Evolutionary conservation across 176 grass and related monocot genomes (phyloP).

Genomic region (Oryza glumipatula): DNA sequence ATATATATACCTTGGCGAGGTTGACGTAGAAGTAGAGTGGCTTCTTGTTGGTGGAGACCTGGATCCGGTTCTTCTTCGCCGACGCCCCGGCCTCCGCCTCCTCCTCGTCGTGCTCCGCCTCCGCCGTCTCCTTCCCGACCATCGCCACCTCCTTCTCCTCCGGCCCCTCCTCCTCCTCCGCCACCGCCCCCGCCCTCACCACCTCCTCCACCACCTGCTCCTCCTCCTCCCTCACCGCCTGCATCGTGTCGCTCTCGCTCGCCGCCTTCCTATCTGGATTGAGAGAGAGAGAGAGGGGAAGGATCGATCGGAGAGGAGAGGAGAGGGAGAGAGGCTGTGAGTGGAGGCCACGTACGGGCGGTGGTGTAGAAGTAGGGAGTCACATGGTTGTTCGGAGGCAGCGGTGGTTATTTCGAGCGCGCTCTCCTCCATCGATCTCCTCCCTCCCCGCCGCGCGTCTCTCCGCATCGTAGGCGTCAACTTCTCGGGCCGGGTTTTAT

Average conservation of each 20-base stretch:
- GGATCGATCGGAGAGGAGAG: too few relatives aligned
- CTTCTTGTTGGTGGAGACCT: conserved; percentile 98
- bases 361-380: conserved; percentile 44
- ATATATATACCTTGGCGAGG: conserved; percentile 68
- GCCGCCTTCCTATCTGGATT: too few relatives aligned
- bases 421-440: background rate
- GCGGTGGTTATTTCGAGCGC: conserved; percentile 50
- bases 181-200: background rate
- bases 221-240: conserved; percentile 40
- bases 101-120: background rate
- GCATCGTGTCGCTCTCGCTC: conserved; percentile 25
- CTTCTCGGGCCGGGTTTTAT: too few relatives aligned
- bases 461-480: too few relatives aligned
- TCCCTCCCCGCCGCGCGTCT: too few relatives aligned
- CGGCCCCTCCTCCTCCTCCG: conserved; percentile 10
- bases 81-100: conserved; percentile 29
- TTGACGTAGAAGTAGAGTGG: conserved; percentile 97
- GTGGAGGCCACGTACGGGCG: background rate
- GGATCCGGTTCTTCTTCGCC: conserved; percentile 83
- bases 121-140: conserved; percentile 20
- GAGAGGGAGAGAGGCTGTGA: background rate
- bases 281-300: background rate
- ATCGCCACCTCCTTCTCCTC: conserved; percentile 41
- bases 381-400: conserved; percentile 20
- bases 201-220: conserved; percentile 13